Conservation (phyloP, 805 yeast genomes). For the Hanseniaspora lindneri region DNA sequence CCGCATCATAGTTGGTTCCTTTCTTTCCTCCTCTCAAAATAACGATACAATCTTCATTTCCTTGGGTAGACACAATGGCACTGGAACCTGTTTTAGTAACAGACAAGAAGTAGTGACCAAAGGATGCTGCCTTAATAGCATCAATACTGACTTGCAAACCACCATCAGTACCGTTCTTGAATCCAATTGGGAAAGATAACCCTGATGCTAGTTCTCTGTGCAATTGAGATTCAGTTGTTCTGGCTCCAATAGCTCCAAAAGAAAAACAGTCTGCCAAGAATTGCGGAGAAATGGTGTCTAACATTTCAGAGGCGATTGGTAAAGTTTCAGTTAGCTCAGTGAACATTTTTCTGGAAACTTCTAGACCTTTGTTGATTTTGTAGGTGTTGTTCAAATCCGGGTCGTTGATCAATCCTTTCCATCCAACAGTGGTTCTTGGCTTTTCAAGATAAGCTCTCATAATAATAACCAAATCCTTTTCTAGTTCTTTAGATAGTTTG, state of each 20-base stretch:
- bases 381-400: conserved; percentile 90
- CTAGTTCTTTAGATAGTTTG: conserved; percentile 46
- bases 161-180: conserved; percentile 97
- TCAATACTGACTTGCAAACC: conserved; percentile 87
- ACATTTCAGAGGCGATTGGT: conserved; percentile 95
- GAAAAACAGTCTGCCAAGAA: conserved; percentile 86
- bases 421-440: conserved; percentile 97
- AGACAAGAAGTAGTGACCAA: conserved; percentile 85
- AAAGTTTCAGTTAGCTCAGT: conserved; percentile 62
- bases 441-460: conserved; percentile 98
- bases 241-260: conserved; percentile 96
- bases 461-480: conserved; percentile 68
- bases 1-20: conserved; percentile 81
- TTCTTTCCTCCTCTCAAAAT: conserved; percentile 91
- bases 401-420: conserved; percentile 97
- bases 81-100: conserved; percentile 95
- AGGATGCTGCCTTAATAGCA: conserved; percentile 83
- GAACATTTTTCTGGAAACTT: conserved; percentile 78
- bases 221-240: conserved; percentile 95
- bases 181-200: conserved; percentile 93
- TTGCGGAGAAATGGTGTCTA: conserved; percentile 95
- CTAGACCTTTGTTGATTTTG: conserved; percentile 87
- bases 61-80: conserved; percentile 91
- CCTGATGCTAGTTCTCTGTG: conserved; percentile 97
- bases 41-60: conserved; percentile 80